phyloP scores from a whole-genome alignment of 495 filamentous ascomycete genomes.

The Penicillium nucicola region DNA sequence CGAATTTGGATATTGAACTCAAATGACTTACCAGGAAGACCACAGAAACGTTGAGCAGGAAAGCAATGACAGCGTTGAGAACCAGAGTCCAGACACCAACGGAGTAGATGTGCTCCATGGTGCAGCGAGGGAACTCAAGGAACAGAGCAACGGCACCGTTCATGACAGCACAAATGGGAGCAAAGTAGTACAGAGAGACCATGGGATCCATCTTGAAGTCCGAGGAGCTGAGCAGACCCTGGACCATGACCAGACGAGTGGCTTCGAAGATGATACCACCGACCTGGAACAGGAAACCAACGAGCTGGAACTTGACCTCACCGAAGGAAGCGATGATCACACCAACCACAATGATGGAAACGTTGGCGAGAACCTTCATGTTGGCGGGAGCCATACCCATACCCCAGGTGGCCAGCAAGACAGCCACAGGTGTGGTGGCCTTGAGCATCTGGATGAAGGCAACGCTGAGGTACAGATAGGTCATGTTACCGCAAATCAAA shows the following conservation, averaged over 20 bases:
- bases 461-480: slow-evolving; percentile 88
- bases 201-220: slow-evolving; percentile 98
- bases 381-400: slow-evolving; percentile 76
- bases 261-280: slow-evolving; percentile 86
- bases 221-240: slow-evolving; percentile 79
- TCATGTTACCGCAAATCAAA: slow-evolving; percentile 91
- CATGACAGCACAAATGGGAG: slow-evolving; percentile 87
- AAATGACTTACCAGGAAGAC: slow-evolving; percentile 78
- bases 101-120: slow-evolving; percentile 66
- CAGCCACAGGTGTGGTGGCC: slow-evolving; percentile 89
- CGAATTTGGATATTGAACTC: not conserved
- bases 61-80: slow-evolving; percentile 78
- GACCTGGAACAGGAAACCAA: slow-evolving; percentile 83
- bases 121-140: slow-evolving; percentile 70
- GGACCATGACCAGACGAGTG: slow-evolving; percentile 86
- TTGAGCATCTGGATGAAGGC: slow-evolving; percentile 99
- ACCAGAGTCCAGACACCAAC: slow-evolving; percentile 75
- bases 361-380: slow-evolving; percentile 77
- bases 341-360: slow-evolving; percentile 84
- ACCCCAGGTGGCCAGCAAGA: slow-evolving; percentile 79
- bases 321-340: slow-evolving; percentile 87
- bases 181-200: slow-evolving; percentile 95
- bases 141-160: slow-evolving; percentile 77
- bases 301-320: slow-evolving; percentile 86
- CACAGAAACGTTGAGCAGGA: slow-evolving; percentile 87